Base-by-base conservation (phyloP, 495 filamentous ascomycete species). In the Geoglossum glabrum region DNA sequence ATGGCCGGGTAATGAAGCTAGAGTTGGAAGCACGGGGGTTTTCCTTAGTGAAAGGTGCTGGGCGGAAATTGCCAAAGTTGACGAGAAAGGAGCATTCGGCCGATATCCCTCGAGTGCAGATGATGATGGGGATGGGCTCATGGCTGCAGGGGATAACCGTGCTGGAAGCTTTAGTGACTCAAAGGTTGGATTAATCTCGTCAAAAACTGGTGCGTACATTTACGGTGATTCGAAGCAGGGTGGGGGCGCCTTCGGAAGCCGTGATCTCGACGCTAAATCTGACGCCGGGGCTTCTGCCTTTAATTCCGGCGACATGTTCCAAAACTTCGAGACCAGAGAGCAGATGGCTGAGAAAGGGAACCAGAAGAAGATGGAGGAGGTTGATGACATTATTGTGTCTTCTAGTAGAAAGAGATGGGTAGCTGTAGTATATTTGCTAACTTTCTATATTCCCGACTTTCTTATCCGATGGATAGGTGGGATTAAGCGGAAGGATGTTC, bases 291-390 rank as follows among this genome's bases (percentile, higher is more conserved):
- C 76, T 0, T 94, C 86, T 15, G 89, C 89, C 17, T 85, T 94
- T 62, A 83, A 87, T 57, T 84, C 80, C 52, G 90, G 92, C 17
- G 90, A 98, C 66, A 95, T 98, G 90, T 98, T 98, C 78, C 84
- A 83, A 61, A 93, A 95, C 61, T 74, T 96, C n/a, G 90, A 96
- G 61, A 95, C 87, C 3, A 78, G 84, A 56, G 83, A 93, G 67
- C 84, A 92, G 68, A 88, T 97, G 86, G 85, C 90, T 3, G 90
- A 97, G 66, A 93, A 95, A 55, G 88, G 86, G 60, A 90, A 94
- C 62, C 86, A 93, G 57, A 87, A 87, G 67, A 81, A 87, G 27
- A 81, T 96, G 74, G 78, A 84, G 50, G 89, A 95, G 70, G 85
- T 97, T 6, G 93, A 97, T 58, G 85, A 87, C 60, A 74, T 83